Conservation (phyloP, 2,329 filamentous ascomycete genomes). For the Alternaria brassicae region DNA sequence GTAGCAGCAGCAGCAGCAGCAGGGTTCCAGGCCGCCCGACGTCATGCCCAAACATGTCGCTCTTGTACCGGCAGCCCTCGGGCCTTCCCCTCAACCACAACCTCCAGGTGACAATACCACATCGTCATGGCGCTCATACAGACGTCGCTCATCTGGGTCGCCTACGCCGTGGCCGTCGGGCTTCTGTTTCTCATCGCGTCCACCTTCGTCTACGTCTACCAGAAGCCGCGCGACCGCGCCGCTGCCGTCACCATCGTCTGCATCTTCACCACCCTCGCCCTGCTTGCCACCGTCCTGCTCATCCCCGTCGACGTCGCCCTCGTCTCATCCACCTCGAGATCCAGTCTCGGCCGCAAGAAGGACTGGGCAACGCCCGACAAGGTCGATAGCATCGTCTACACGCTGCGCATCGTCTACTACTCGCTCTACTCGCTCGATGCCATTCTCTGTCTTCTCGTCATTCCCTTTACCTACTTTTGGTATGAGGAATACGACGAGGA, state of each 20-base stretch:
- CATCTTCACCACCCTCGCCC: conserved; percentile 82
- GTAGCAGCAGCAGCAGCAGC: not conserved
- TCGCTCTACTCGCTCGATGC: conserved; percentile 90
- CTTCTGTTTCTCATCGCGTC: conserved; percentile 78
- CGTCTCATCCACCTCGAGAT: conserved; percentile 84
- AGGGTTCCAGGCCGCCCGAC: not conserved
- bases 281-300: conserved; percentile 90
- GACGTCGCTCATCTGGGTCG: conserved; percentile 91
- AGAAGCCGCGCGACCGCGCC: conserved; percentile 85
- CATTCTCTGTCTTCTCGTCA: conserved; percentile 83
- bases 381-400: conserved; percentile 78
- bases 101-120: too few species aligned
- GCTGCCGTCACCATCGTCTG: conserved; percentile 81
- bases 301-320: conserved; percentile 95
- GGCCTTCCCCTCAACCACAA: not conserved
- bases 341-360: conserved; percentile 81
- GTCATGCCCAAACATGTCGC: not conserved
- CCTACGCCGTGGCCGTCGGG: conserved; percentile 83
- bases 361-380: conserved; percentile 89
- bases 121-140: conserved; percentile 74
- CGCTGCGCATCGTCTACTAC: conserved; percentile 90
- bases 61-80: not conserved
- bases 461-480: conserved; percentile 98
- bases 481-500: conserved; percentile 97
- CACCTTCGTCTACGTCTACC: conserved; percentile 90